Percentiles rank a stretch among this genome's conserved stretches.
phyloP scores from a whole-genome alignment of 1,284 basidiomycete genomes.

The Leucoagaricus sp. region DNA sequence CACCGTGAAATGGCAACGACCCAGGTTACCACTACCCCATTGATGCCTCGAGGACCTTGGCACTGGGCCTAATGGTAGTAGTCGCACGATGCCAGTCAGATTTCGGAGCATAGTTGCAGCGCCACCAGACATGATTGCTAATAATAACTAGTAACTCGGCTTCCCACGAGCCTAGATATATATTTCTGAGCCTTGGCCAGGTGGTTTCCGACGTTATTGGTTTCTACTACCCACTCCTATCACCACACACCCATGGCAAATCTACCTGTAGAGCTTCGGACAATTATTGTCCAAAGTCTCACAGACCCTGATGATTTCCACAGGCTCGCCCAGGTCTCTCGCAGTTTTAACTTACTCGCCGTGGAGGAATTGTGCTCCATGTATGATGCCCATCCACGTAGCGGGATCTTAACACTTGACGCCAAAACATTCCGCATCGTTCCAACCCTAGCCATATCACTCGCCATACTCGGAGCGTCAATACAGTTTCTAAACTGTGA shows the following conservation, averaged over 20 bases:
- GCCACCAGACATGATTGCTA: too few species aligned
- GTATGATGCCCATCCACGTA: not conserved
- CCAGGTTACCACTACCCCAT: too few species aligned
- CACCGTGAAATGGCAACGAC: too few species aligned
- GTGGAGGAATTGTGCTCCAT: slow-evolving; percentile 4
- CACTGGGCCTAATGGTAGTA: too few species aligned
- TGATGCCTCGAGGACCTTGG: too few species aligned
- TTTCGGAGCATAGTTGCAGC: too few species aligned
- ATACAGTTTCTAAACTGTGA: slow-evolving; percentile 9
- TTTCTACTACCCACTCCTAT: not conserved
- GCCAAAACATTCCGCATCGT: not conserved
- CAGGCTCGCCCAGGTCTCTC: slow-evolving; percentile 3
- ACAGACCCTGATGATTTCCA: slow-evolving; percentile 3
- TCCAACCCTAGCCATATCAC: slow-evolving; percentile 7
- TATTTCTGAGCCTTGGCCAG: not conserved
- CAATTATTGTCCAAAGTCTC: slow-evolving; percentile 3
- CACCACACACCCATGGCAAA: not conserved
- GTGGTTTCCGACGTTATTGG: not conserved
- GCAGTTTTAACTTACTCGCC: slow-evolving; percentile 12
- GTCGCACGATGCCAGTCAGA: too few species aligned
- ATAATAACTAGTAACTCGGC: too few species aligned
- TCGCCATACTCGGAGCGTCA: not conserved
- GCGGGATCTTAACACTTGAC: slow-evolving; percentile 1
- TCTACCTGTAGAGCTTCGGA: slow-evolving; percentile 5
- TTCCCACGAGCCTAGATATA: slow-evolving; percentile 5